Evolutionary conservation across 495 filamentous ascomycete species (phyloP), one percentile per base, ranked within the genome.

Genomic region (Lophiostoma macrostomum): DNA sequence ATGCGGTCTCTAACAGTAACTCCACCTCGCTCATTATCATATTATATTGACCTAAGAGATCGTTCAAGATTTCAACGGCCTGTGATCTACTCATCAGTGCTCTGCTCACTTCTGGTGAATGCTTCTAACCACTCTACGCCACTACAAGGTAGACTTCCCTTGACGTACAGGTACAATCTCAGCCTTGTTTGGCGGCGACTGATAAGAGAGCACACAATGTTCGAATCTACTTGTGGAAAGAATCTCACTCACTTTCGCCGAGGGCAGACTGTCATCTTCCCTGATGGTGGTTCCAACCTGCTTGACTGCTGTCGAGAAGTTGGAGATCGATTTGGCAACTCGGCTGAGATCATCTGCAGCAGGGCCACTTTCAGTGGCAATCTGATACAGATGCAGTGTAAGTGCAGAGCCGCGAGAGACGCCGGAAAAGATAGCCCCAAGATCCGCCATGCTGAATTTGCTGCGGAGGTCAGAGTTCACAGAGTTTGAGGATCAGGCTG

Each of bases 211-310:
- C n/a, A n/a, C n/a, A n/a, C n/a, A n/a, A n/a, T n/a, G n/a, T n/a
- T n/a, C n/a, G n/a, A n/a, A n/a, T n/a, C n/a, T n/a, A n/a, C n/a
- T n/a, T n/a, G n/a, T n/a, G n/a, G n/a, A n/a, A n/a, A n/a, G n/a
- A n/a, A n/a, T n/a, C 2, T 8, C 7, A 34, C 46, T 29, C 46
- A 63, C 60, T 30, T 56, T 51, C 13, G 19, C 4, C 13, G 60
- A 64, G 16, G 51, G 56, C 16, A 60, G 16, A 12, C 8, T 25
- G 44, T 64, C 60, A 36, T 64, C 38, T 34, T 60, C 56, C 25
- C 39, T 50, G 40, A 59, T 36, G 20, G 45, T 18, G 3, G 56
- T 44, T 29, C 50, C 52, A 12, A 64, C 23, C 25, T 64, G 56
- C 24, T 64, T 64, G 30, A 64, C 39, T 1, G 35, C 50, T 6